These are phyloP conservation scores for Annulohypoxylon maeteangense DNA, from an alignment of 495 filamentous ascomycete species.

Conservation along the genomic window DNA sequence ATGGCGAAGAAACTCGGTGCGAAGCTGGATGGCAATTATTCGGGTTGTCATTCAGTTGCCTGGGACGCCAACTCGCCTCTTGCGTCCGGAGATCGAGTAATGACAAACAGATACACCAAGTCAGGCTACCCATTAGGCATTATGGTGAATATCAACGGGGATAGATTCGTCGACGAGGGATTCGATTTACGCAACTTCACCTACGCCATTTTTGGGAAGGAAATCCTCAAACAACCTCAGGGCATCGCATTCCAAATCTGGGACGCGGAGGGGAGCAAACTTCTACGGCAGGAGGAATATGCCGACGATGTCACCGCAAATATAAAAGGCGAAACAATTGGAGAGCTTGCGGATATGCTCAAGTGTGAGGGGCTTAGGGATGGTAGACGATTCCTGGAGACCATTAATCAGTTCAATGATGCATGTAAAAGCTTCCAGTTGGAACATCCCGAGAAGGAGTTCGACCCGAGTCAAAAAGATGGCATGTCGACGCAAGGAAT, in stretches of 20 bases:
- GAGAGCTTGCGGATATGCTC: conserved; percentile 64
- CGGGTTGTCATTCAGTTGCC: conserved; percentile 68
- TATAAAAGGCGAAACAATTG: conserved; percentile 59
- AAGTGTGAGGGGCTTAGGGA: conserved; percentile 55
- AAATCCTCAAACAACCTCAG: conserved; percentile 65
- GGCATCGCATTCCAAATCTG: conserved; percentile 71
- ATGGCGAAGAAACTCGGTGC: conserved; percentile 63
- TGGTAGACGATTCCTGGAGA: conserved; percentile 56
- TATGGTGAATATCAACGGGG: conserved; percentile 67
- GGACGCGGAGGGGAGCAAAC: conserved; percentile 60
- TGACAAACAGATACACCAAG: conserved; percentile 74
- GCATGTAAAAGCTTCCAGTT: conserved; percentile 54
- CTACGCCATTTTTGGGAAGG: conserved; percentile 68
- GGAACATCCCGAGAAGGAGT: conserved; percentile 55
- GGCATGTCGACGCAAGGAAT: conserved; percentile 65
- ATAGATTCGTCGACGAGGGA: conserved; percentile 72
- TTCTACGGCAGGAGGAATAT: conserved; percentile 69
- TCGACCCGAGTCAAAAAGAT: conserved; percentile 67
- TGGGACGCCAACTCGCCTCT: conserved; percentile 70
- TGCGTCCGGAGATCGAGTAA: conserved; percentile 60
- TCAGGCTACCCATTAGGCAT: conserved; percentile 72
- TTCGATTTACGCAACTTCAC: conserved; percentile 71
- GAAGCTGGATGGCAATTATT: conserved; percentile 65
- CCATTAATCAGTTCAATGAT: conserved; percentile 63
- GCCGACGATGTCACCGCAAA: conserved; percentile 62